Evolutionary conservation across 768 basidiomycete genomes (phyloP).

Genomic region (Lactarius trivialis): DNA sequence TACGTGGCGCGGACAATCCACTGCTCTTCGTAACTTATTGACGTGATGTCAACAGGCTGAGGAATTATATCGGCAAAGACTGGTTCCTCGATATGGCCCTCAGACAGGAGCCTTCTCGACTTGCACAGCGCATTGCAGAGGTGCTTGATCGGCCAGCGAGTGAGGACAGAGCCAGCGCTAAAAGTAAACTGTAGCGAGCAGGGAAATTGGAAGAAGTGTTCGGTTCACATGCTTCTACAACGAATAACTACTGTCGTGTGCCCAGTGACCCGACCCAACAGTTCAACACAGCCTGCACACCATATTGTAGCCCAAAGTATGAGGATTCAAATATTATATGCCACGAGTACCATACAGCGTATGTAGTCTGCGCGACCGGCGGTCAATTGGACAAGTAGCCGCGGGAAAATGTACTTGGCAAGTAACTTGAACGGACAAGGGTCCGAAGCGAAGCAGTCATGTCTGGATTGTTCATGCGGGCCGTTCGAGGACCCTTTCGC

Average conservation of each 20-base stretch:
- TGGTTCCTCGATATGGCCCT: constrained; percentile 80
- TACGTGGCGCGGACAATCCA: constrained; percentile 33
- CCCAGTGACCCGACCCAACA: not conserved
- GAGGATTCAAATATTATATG: no score
- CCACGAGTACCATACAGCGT: no score
- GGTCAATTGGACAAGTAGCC: not conserved
- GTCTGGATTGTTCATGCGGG: constrained; percentile 26
- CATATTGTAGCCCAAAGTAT: no score
- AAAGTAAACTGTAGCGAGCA: not conserved
- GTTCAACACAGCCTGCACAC: no score
- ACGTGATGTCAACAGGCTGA: constrained; percentile 45
- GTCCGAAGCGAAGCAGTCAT: constrained; percentile 4
- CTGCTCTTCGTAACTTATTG: not conserved
- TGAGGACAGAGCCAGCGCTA: not conserved
- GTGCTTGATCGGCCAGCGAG: constrained; percentile 27
- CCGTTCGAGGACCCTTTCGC: constrained; percentile 29
- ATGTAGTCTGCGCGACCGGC: no score
- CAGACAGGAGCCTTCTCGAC: constrained; percentile 46
- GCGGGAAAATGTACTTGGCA: not conserved
- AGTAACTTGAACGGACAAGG: not conserved
- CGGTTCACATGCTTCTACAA: not conserved
- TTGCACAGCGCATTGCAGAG: constrained; percentile 43
- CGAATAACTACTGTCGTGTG: not conserved
- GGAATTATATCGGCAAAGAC: constrained; percentile 91
- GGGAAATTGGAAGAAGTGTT: not conserved